Base-by-base conservation (phyloP, 2,329 filamentous ascomycete genomes). In the Hymenoscyphus repandus region DNA sequence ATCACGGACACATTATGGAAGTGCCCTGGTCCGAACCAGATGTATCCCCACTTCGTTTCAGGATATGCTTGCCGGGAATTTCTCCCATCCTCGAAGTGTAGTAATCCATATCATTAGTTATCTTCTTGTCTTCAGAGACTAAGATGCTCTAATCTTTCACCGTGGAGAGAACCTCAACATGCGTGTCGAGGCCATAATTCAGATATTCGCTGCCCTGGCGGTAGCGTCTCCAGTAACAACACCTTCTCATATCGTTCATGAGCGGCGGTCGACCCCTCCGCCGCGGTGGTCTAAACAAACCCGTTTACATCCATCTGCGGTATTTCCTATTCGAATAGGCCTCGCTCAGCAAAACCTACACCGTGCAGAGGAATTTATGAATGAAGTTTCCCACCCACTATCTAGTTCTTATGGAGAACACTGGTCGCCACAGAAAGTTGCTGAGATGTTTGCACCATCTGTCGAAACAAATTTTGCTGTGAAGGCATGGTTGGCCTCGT, bases 401-500 rank as follows among this genome's bases (percentile, higher is more conserved):
- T 76, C 73, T 6, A 58, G 68, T 13, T 67, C 69, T 32, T 77
- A 76, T 55, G 74, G 74, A 47, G 69, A 70, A 50, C 73, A 77
- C 63, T 76, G 73, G 71, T 69, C 70, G 5, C 57, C 67, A 2
- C 64, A 72, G 20, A 64, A 75, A 57, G 63, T 77, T 2, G 64
- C 68, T 7, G 66, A 71, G 10, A 71, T 68, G 45, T 77, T 76
- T 63, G 67, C 72, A 1, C 69, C 69, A 5, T 60, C 59, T 11
- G 42, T 59, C 6, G 72, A 78, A 38, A 68, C 75, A 5, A 71
- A 82, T 2, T 67, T 73, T 13, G 65, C 72, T 1, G 75, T 82
- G 30, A 72, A 72, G 58, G 58, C 68, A 7, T 84, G 80, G 80
- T 70, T 83, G n/a, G 63, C 69, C 17, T 62, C 66, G 5, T 71